Evolutionary conservation across 805 yeast genomes (phyloP), one percentile per base, ranked within the genome.

Genomic region (Kuraishia ogatae): DNA sequence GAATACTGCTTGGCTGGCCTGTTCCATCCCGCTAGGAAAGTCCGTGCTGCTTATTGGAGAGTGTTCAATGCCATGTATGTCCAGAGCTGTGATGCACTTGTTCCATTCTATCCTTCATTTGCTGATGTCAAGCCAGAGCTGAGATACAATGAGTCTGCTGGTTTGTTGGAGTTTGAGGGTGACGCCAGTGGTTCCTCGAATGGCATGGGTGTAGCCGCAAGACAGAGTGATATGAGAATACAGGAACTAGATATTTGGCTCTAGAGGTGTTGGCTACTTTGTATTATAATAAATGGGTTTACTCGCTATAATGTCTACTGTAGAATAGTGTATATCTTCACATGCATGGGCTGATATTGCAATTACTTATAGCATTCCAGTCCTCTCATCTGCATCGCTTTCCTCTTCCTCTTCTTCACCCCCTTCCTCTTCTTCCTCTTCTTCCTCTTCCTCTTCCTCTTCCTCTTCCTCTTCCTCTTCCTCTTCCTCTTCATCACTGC

Each of bases 11-110:
- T 96, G 86, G 83, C 85, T 0, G 99, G 99, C 0, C 71, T 94
- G 20, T 94, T 91, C 66, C 98, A 94, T 62, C 96, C 98, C 1
- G 97, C 98, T 0, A 75, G 86, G 55, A 87, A 85, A 63, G 98
- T 94, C 0, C 76, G 99, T 58, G 71, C 70, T 2, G 84, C 94
- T 0, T 94, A 86, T 67, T 94, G 98, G 98, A 84, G 79, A 59
- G 66, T 91, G 15, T 92, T 82, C 73, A 92, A 93, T 62, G 71
- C 72, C 48, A 82, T 91, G 26, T 92, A 92, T 64, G 80, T 88
- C 15, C 90, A 85, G 61, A 79, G 80, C 57, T 73, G 82, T 49
- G 96, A 90, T 66, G 72, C 92, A 0, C 66, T 94, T 65, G 90
- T 91, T 1, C 97, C 97, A 0, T 83, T 78, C 62, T 91, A 87